Conservation (phyloP, 1,139 yeast species). For the Yamadazyma jaroonii region DNA sequence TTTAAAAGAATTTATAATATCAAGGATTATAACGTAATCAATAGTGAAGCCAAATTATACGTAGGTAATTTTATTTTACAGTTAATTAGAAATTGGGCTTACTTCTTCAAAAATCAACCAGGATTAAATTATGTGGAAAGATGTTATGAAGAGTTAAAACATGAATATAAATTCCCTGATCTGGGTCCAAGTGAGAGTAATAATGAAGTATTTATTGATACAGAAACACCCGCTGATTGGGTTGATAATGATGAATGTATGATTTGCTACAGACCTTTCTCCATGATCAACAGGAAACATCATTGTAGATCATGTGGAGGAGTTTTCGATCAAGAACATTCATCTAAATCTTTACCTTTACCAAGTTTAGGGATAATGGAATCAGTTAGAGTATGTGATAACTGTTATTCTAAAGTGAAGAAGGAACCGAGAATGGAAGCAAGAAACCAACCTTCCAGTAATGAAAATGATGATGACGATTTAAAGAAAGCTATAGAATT, state of each 20-base stretch:
- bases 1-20: slow-evolving; percentile 38
- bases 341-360: slow-evolving; percentile 64
- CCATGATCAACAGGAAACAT: slow-evolving; percentile 86
- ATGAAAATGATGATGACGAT: slow-evolving; percentile 56
- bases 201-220: slow-evolving; percentile 59
- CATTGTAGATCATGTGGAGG: slow-evolving; percentile 98
- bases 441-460: background rate
- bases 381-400: slow-evolving; percentile 92
- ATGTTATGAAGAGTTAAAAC: slow-evolving; percentile 56
- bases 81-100: slow-evolving; percentile 74
- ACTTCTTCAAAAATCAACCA: slow-evolving; percentile 66
- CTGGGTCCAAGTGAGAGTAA: slow-evolving; percentile 36
- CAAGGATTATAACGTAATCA: slow-evolving; percentile 20
- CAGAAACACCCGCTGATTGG: slow-evolving; percentile 98
- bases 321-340: slow-evolving; percentile 82
- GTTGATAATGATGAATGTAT: slow-evolving; percentile 92
- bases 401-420: slow-evolving; percentile 62
- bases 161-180: slow-evolving; percentile 67
- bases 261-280: slow-evolving; percentile 82
- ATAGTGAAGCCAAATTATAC: slow-evolving; percentile 46
- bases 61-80: slow-evolving; percentile 62
- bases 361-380: slow-evolving; percentile 85
- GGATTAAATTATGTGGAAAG: slow-evolving; percentile 66
- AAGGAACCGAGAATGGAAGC: slow-evolving; percentile 2
- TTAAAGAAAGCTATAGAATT: slow-evolving; percentile 74